Percentiles rank a stretch among this genome's conserved stretches.
These are phyloP conservation scores for Stenogyne calaminthoides DNA, from an alignment of 305 asterid species.

Conservation along the genomic window DNA sequence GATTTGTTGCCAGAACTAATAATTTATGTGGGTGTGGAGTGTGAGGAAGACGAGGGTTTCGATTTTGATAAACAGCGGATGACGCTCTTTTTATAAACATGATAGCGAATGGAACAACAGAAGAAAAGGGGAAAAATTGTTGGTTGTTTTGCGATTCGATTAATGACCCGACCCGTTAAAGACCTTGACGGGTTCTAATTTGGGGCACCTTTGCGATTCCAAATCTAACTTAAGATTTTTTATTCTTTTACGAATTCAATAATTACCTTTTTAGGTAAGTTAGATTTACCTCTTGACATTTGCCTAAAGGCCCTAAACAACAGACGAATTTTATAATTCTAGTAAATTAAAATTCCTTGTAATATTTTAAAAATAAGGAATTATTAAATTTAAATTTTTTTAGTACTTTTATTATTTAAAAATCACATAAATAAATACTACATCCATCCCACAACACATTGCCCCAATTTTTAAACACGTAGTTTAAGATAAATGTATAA, in stretches of 20 bases:
- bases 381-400: no score
- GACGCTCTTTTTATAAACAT: slow-evolving; percentile 43
- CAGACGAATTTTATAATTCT: no score
- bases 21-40: slow-evolving; percentile 32
- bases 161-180: slow-evolving; percentile 22
- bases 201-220: slow-evolving; percentile 12
- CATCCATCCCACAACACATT: no score
- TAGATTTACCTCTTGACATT: no score
- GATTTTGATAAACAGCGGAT: slow-evolving; percentile 45
- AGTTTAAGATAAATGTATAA: no score
- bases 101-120: background rate
- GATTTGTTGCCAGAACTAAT: slow-evolving; percentile 12
- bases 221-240: background rate
- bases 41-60: slow-evolving; percentile 65
- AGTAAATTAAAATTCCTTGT: no score
- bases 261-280: background rate
- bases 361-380: no score
- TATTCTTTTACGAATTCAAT: background rate
- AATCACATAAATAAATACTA: no score
- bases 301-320: no score
- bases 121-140: background rate
- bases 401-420: no score
- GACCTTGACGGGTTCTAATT: background rate
- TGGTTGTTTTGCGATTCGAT: slow-evolving; percentile 23
- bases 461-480: no score